Evolutionary conservation across 805 yeast genomes (phyloP).

Genomic region (Kregervanrija fluxuum): DNA sequence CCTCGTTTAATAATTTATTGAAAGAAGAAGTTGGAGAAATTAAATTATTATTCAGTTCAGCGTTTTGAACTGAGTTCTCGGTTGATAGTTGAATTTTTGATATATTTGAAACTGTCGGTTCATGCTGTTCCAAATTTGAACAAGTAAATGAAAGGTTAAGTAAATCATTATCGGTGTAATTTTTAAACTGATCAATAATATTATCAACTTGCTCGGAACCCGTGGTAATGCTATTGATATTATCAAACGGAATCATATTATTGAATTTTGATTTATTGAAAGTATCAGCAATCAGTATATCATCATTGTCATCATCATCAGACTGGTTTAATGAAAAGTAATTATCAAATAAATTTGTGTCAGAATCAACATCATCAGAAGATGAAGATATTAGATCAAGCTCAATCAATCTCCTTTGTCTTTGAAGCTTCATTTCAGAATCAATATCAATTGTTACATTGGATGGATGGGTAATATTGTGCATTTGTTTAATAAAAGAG

Average conservation of each 20-base stretch:
- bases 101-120: not conserved
- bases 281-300: too few species aligned
- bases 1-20: conserved; percentile 11
- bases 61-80: not conserved
- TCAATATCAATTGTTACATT: conserved; percentile 18
- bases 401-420: conserved; percentile 24
- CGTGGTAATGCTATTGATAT: conserved; percentile 11
- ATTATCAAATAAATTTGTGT: conserved; percentile 14
- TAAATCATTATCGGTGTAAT: too few species aligned
- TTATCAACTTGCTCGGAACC: conserved; percentile 26
- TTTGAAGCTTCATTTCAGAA: conserved; percentile 25
- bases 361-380: conserved; percentile 8
- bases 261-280: too few species aligned
- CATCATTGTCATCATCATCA: too few species aligned
- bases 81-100: not conserved
- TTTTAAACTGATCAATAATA: conserved; percentile 16
- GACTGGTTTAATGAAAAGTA: not conserved
- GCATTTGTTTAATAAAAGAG: conserved; percentile 20
- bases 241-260: conserved; percentile 4
- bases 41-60: conserved; percentile 11
- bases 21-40: conserved; percentile 22
- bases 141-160: not conserved
- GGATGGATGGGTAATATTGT: conserved; percentile 19
- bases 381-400: conserved; percentile 14
- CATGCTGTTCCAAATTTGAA: not conserved